Percentiles rank a stretch among this genome's conserved stretches.
Evolutionary conservation across 1,284 basidiomycete genomes (phyloP).

Genomic region (Rhizoctonia solani): DNA sequence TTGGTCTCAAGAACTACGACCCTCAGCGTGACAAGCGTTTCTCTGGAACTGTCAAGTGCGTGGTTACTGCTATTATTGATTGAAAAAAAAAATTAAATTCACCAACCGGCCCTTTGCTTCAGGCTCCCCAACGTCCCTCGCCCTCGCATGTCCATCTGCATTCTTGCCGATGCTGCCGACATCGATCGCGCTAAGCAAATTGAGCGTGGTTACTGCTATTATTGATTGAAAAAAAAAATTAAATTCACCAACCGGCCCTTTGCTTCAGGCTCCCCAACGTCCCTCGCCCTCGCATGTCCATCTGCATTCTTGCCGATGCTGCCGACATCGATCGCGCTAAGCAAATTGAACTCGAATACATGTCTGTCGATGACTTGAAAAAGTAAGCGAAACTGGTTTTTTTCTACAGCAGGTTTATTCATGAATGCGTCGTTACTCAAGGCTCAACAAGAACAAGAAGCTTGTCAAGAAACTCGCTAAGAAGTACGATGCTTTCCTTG

Average conservation of each 20-base stretch:
- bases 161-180: constrained; percentile 98
- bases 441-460: constrained; percentile 99
- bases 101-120: no score
- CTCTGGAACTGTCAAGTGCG: constrained; percentile 93
- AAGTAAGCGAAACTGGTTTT: constrained; percentile 72
- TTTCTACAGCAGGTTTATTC: constrained; percentile 41
- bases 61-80: no score
- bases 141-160: constrained; percentile 99
- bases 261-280: constrained; percentile 91
- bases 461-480: constrained; percentile 99
- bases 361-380: constrained; percentile 99
- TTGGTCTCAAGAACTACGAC: constrained; percentile 98
- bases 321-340: constrained; percentile 99
- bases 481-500: constrained; percentile 99
- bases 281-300: constrained; percentile 97
- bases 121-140: constrained; percentile 96
- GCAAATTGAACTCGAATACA: constrained; percentile 96
- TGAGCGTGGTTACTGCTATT: constrained; percentile 93
- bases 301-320: constrained; percentile 99
- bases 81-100: no score
- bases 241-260: no score
- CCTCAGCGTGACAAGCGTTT: constrained; percentile 95
- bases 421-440: constrained; percentile 42
- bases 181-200: constrained; percentile 99
- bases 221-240: no score